Evolutionary conservation across 1,139 yeast species (phyloP).

Genomic region (Geotrichum phurueaensis): DNA sequence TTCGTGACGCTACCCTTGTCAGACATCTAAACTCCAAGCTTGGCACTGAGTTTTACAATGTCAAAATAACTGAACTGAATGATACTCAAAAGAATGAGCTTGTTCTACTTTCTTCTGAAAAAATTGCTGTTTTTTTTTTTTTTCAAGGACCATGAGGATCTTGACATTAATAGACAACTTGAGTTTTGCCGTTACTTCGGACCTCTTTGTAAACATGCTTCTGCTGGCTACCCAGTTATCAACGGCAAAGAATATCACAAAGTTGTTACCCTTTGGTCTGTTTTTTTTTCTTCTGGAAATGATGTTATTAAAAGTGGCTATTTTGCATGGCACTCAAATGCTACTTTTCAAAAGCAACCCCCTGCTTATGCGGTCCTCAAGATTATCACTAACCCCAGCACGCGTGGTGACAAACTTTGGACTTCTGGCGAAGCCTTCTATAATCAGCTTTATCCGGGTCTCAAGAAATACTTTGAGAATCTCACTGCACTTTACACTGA

Average conservation of each 20-base stretch:
- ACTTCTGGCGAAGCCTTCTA: conserved; percentile 44
- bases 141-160: conserved; percentile 54
- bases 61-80: conserved; percentile 42
- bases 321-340: conserved; percentile 43
- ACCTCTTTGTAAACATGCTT: conserved; percentile 39
- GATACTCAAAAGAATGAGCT: conserved; percentile 55
- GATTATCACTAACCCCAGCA: conserved; percentile 40
- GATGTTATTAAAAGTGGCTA: conserved; percentile 16
- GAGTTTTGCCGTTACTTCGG: conserved; percentile 45
- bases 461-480: conserved; percentile 40
- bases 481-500: conserved; percentile 29
- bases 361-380: conserved; percentile 43
- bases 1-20: conserved; percentile 38
- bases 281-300: not conserved
- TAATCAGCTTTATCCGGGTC: conserved; percentile 42
- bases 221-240: conserved; percentile 43
- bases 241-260: conserved; percentile 46
- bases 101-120: conserved; percentile 55
- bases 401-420: conserved; percentile 47
- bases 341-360: conserved; percentile 44
- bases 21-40: conserved; percentile 52
- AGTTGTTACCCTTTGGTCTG: conserved; percentile 43
- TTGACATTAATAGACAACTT: conserved; percentile 48
- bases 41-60: conserved; percentile 58
- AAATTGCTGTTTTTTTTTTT: conserved; percentile 64